Conservation (phyloP, 2,329 filamentous ascomycete genomes). For the Ophiostoma populinum region DNA sequence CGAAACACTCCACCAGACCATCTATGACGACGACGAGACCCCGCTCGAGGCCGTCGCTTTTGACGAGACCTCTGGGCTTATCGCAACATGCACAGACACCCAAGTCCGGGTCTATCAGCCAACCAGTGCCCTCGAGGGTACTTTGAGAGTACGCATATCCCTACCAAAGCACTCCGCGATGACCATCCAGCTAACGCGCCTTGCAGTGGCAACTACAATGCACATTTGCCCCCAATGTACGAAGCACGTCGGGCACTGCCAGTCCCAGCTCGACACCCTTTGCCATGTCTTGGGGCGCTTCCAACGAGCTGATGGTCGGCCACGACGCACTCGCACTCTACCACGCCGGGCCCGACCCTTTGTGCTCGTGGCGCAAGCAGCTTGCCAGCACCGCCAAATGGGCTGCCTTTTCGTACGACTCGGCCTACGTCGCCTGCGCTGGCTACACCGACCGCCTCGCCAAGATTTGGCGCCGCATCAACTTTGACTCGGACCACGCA, state of each 20-base stretch:
- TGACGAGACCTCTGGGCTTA: slow-evolving; percentile 69
- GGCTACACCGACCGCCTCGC: slow-evolving; percentile 65
- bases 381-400: slow-evolving; percentile 59
- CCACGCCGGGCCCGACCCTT: slow-evolving; percentile 28
- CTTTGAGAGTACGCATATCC: slow-evolving; percentile 46
- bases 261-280: slow-evolving; percentile 17
- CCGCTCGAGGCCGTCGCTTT: slow-evolving; percentile 59
- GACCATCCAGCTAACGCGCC: no score
- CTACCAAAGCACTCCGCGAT: no score
- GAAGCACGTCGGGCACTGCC: slow-evolving; percentile 23
- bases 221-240: slow-evolving; percentile 15
- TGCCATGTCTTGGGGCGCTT: slow-evolving; percentile 67
- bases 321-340: slow-evolving; percentile 56
- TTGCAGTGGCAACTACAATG: slow-evolving; percentile 47
- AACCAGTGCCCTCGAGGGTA: slow-evolving; percentile 50
- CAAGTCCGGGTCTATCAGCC: slow-evolving; percentile 66
- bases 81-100: slow-evolving; percentile 53
- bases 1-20: slow-evolving; percentile 65
- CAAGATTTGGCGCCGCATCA: slow-evolving; percentile 82
- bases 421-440: slow-evolving; percentile 67
- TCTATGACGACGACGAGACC: slow-evolving; percentile 63
- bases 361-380: slow-evolving; percentile 53
- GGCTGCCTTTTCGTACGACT: slow-evolving; percentile 71
- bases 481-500: slow-evolving; percentile 67
- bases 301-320: slow-evolving; percentile 70